Percentiles rank a stretch among this genome's conserved stretches.
phyloP scores from a whole-genome alignment of 768 basidiomycete species.

The Sporobolomyces phaffii region DNA sequence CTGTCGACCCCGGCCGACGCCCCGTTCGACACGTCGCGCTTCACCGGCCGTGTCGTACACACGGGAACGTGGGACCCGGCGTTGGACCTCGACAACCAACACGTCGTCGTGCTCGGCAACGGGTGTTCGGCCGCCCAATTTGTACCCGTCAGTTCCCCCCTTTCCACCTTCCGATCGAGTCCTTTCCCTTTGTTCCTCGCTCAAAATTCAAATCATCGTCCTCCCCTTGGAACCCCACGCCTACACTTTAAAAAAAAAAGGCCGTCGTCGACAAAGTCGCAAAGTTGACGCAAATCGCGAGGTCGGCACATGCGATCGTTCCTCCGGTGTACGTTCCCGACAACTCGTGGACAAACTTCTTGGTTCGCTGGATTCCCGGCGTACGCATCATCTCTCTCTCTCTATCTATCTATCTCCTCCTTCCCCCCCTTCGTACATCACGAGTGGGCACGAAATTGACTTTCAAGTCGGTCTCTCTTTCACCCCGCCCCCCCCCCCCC shows the following conservation, averaged over 20 bases:
- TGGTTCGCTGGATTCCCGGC: conserved; percentile 7
- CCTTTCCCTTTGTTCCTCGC: background rate
- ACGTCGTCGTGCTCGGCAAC: conserved; percentile 42
- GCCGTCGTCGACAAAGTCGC: conserved; percentile 22
- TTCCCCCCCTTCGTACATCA: too few species aligned
- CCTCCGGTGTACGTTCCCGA: background rate
- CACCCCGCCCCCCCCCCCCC: background rate
- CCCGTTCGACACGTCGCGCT: conserved; percentile 20
- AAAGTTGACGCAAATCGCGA: conserved; percentile 36
- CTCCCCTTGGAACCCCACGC: background rate
- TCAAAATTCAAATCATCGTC: background rate
- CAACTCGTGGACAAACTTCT: background rate
- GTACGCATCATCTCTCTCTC: background rate
- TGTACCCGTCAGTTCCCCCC: conserved; percentile 19
- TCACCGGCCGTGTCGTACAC: conserved; percentile 37
- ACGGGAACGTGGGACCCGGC: conserved; percentile 30
- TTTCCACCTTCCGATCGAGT: background rate
- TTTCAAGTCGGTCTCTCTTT: background rate
- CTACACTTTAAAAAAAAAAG: too few species aligned
- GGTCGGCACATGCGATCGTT: conserved; percentile 31
- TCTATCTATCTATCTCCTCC: too few species aligned
- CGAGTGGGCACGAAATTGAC: too few species aligned
- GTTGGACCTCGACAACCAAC: conserved; percentile 33
- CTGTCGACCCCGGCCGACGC: conserved; percentile 10
- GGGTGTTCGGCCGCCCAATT: conserved; percentile 41